A percentile compares a stretch with the other conserved stretches of the same genome.
phyloP scores from a whole-genome alignment of 352 stramenopile genomes.

The Globisporangium recalcitrans region DNA sequence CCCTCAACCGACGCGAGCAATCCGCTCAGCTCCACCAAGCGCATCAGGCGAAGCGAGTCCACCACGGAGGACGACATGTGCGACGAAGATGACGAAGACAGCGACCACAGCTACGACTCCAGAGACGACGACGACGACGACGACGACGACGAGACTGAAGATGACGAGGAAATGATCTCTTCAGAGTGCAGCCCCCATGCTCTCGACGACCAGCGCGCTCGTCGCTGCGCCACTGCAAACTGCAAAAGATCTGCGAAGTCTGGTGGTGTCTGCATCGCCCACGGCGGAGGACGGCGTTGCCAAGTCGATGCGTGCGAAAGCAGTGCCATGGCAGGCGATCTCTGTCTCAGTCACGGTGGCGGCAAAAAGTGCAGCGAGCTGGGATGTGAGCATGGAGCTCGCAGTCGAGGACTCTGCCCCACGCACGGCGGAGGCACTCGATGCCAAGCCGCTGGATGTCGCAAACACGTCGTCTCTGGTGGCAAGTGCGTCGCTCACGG shows the following conservation, averaged over 20 bases:
- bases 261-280: background rate
- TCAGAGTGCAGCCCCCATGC: background rate
- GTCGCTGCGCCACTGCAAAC: background rate
- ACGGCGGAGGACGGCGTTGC: slow-evolving; percentile 1
- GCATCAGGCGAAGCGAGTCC: slow-evolving; percentile 1
- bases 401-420: slow-evolving; percentile 56
- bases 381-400: slow-evolving; percentile 37
- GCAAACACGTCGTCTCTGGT: slow-evolving; percentile 62
- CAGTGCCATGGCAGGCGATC: background rate
- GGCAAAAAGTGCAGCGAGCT: slow-evolving; percentile 22
- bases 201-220: background rate
- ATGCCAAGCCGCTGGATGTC: slow-evolving; percentile 40
- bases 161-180: slow-evolving; percentile 1
- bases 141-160: no score
- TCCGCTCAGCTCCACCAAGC: slow-evolving; percentile 5
- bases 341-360: slow-evolving; percentile 2
- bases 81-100: slow-evolving; percentile 12
- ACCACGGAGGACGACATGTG: slow-evolving; percentile 13
- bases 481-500: slow-evolving; percentile 65
- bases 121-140: slow-evolving; percentile 11
- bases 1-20: background rate
- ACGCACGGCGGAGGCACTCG: slow-evolving; percentile 54
- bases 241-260: slow-evolving; percentile 2
- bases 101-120: slow-evolving; percentile 8
- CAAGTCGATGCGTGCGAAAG: background rate